Conservation (phyloP, 73 alveolate species). For the Stentor roeselii region DNA sequence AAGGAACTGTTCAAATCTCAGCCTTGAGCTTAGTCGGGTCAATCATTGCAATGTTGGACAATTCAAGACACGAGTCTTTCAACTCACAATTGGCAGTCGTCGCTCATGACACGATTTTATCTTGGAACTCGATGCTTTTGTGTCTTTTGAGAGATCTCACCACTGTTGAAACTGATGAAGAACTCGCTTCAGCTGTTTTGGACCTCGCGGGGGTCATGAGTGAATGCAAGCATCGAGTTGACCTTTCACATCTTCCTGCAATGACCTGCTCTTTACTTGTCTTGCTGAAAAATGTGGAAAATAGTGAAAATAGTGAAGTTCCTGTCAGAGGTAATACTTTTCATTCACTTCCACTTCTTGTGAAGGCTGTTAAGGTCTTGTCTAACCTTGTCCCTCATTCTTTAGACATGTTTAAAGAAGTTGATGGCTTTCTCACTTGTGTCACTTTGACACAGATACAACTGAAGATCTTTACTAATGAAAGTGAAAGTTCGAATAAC, state of each 20-base stretch:
- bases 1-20: not conserved
- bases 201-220: not conserved
- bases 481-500: not conserved
- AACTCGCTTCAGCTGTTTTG: not conserved
- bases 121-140: constrained; percentile 12
- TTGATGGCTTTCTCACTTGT: constrained; percentile 12
- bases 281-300: not conserved
- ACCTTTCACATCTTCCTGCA: constrained; percentile 21
- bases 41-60: constrained; percentile 17
- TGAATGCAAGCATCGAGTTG: constrained; percentile 1
- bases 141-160: constrained; percentile 14
- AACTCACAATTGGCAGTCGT: constrained; percentile 3
- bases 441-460: not conserved
- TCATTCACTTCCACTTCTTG: not conserved
- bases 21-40: not conserved
- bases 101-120: not conserved
- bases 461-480: not conserved
- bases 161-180: not conserved
- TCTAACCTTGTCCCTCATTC: not conserved
- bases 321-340: no score
- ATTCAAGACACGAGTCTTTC: not conserved
- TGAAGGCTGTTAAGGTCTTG: not conserved
- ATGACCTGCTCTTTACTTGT: not conserved
- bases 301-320: not conserved
- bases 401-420: constrained; percentile 26